Base-by-base conservation (phyloP, 1,139 yeast species). In the Arxiozyma bovina region DNA sequence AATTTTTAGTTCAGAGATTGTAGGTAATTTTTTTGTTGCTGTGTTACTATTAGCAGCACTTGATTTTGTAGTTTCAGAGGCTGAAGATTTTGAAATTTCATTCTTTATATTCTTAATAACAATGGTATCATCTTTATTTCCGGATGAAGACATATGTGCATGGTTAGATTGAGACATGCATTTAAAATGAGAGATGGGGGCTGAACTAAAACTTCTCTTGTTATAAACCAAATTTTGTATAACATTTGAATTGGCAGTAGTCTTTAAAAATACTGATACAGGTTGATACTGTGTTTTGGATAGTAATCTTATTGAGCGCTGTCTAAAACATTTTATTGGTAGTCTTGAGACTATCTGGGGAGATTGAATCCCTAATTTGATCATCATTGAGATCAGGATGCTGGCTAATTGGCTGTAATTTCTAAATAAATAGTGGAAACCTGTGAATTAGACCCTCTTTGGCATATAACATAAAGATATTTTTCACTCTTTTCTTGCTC, bases 1-100 rank as follows among this genome's bases (percentile, higher is more conserved):
- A 72, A 86, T 86, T 56, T 77, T 79, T 60, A 80, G 64, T 65
- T 86, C 86, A 2, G 87, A 81, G 0, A 82, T 61, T 0, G 65
- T 25, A 20, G 54, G 53, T 17, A 51, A 43, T 51, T 46, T 51
- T 30, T 63, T 34, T 68, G 67, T 17, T 68, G 57, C 34, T 21
- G 21, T 45, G 20, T n/a, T 34, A 15, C 11, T n/a, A 8, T 20
- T 17, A 27, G 20, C 41, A 9, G 27, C 4, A 17, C 18, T 25
- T n/a, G 42, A 21, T 5, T 27, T 38, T n/a, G 30, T 50, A 6
- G 17, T 17, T 9, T 59, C 60, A 2, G 63, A 53, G 17, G 50
- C 50, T 15, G 40, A 15, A 7, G 53, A 17, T n/a, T 48, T 50
- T 2, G 48, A 4, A 21, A 47, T 17, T 3, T n/a, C 43, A 18